Evolutionary conservation across 768 basidiomycete species (phyloP), one percentile per base, ranked within the genome.

Genomic region (Pholiota microspora): DNA sequence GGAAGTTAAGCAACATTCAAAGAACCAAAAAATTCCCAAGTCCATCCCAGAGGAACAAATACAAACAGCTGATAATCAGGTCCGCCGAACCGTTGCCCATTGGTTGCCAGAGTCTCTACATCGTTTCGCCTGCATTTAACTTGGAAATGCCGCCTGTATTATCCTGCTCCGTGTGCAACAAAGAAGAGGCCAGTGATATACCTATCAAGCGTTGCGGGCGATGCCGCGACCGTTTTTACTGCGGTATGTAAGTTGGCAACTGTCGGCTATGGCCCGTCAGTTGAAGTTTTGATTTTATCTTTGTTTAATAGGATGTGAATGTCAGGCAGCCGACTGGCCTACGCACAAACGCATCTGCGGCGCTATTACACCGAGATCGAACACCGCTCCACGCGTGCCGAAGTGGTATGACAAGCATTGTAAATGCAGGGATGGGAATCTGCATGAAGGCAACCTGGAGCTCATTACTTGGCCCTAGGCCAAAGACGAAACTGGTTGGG

Each of bases 181-280:
- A 23, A 21, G 9, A 16, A 2, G 40, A 23, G 16, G 7, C 40
- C 6, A 16, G 23, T 6, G 40, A 42, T 3, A 24, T n/a, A 4
- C 29, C 24, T 3, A 45, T 53, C 23, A 45, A 46, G 23, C 52
- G 52, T 5, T 53, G 52, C 27, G 23, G 31, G 7, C 52, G 52
- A 35, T 53, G 45, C 16, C 52, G 35, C 34, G 52, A 53, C 21
- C 52, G 52, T 16, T 53, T 53, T 28, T 53, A 53, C 34, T 53
- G 52, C 35, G 52, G 52, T 53, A n/a, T n/a, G n/a, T n/a, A 51
- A 44, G 28, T 16, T 16, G 29, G 12, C n/a, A n/a, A n/a, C n/a
- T n/a, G n/a, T n/a, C n/a, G n/a, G n/a, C n/a, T n/a, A n/a, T n/a
- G n/a, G n/a, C n/a, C n/a, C n/a, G n/a, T n/a, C n/a, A n/a, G n/a